phyloP scores from a whole-genome alignment of 2,329 filamentous ascomycete species.

The Rhynchosporium graminicola region DNA sequence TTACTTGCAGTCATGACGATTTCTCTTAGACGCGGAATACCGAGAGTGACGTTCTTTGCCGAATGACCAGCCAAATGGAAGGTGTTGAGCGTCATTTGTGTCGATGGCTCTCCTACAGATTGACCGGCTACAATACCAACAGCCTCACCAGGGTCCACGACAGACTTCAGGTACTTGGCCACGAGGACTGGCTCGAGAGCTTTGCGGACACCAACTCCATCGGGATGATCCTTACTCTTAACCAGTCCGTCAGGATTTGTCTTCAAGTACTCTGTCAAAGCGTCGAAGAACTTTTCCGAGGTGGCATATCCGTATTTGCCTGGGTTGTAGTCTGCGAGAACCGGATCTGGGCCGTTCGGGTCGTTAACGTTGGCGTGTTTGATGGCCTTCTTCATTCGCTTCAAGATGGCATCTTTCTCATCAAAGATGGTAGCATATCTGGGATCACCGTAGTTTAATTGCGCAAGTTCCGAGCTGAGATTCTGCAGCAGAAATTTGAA shows the following conservation, averaged over 20 bases:
- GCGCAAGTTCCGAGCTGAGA: constrained; percentile 74
- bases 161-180: constrained; percentile 87
- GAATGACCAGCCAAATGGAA: constrained; percentile 99
- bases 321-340: constrained; percentile 71
- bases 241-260: constrained; percentile 67
- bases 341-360: constrained; percentile 64
- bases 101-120: constrained; percentile 94
- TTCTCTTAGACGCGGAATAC: constrained; percentile 95
- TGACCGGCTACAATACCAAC: constrained; percentile 96
- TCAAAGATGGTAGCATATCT: constrained; percentile 63
- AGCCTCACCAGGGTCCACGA: constrained; percentile 93
- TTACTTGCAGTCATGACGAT: constrained; percentile 97
- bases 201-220: constrained; percentile 44
- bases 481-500: constrained; percentile 92
- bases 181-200: constrained; percentile 73
- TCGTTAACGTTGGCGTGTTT: constrained; percentile 66
- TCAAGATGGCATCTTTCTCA: constrained; percentile 60
- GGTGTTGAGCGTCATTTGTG: constrained; percentile 98
- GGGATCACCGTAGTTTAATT: constrained; percentile 66
- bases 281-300: constrained; percentile 80
- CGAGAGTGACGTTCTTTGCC: constrained; percentile 96
- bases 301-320: constrained; percentile 80
- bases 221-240: constrained; percentile 48
- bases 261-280: constrained; percentile 76
- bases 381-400: constrained; percentile 74